Evolutionary conservation across 805 yeast species (phyloP), one percentile per base, ranked within the genome.

Genomic region (Candida orba): DNA sequence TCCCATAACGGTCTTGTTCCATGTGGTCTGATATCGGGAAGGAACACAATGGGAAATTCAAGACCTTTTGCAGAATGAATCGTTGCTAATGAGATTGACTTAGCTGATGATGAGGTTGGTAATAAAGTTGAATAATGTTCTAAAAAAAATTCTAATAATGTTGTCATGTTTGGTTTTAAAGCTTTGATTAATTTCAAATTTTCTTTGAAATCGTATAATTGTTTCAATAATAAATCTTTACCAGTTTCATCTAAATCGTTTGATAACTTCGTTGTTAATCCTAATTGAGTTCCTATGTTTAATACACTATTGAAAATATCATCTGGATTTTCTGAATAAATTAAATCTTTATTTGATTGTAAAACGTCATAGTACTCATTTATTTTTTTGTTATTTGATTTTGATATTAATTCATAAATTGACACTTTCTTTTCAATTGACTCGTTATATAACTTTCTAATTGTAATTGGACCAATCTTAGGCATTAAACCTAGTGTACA

Each of bases 51-150:
- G 0, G 89, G 88, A 52, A 78, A 82, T 48, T 84, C 89, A 5
- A 82, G 58, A 0, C 93, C 91, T 52, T 84, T 84, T 1, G 90
- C 78, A 0, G 85, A 69, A 58, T 84, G 91, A 2, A 84, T 74
- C 0, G 91, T 84, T 0, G 88, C 78, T 1, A 83, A 51, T 40
- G 76, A 78, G 7, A 83, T 63, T 15, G 68, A 57, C 34, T 59
- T 47, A 46, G 63, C 47, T 41, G 56, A 36, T 49, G 58, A 37
- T 38, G 52, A 18, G 43, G 52, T 30, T 52, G 70, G 48, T 41
- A 58, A 33, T 23, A 63, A 52, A 20, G 62, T 65, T 38, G 51
- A 46, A 43, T 63, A 59, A 12, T 60, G 58, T 17, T 59, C 63
- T 8, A 66, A 38, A 41, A 67, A 67, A 57, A 61, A 61, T 27